These are phyloP conservation scores for Plasmodium relictum DNA, from an alignment of 169 alveolate genomes.

Conservation along the genomic window DNA sequence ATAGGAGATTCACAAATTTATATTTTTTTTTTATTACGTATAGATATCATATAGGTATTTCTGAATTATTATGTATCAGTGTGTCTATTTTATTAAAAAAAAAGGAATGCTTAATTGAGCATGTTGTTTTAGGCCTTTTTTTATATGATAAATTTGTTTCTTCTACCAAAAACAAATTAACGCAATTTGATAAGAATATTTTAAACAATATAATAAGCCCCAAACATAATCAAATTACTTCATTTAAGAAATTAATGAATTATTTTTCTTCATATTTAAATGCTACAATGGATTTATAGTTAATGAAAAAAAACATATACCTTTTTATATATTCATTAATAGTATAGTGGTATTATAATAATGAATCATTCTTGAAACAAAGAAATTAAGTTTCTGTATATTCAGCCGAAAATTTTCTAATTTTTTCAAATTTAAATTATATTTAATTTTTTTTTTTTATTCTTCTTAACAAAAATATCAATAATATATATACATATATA, in stretches of 20 bases:
- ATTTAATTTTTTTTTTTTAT: no score
- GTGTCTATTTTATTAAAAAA: slow-evolving; percentile 51
- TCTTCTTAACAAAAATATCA: no score
- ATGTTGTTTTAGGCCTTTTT: slow-evolving; percentile 58
- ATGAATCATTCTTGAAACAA: no score
- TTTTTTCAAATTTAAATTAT: no score
- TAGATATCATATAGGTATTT: slow-evolving; percentile 75
- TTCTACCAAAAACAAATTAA: slow-evolving; percentile 71
- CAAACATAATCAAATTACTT: neutral
- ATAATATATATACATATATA: no score
- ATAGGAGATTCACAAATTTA: neutral
- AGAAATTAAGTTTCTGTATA: no score
- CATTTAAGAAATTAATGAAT: slow-evolving; percentile 69
- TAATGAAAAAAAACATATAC: neutral
- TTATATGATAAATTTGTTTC: slow-evolving; percentile 74
- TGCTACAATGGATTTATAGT: slow-evolving; percentile 29
- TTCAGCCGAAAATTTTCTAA: no score
- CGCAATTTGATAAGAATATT: slow-evolving; percentile 61
- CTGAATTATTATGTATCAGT: slow-evolving; percentile 68
- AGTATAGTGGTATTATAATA: no score
- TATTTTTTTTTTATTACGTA: neutral
- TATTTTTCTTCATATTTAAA: slow-evolving; percentile 67
- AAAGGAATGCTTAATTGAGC: slow-evolving; percentile 74
- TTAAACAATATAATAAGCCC: slow-evolving; percentile 29
- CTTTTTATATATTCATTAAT: no score